phyloP scores from a whole-genome alignment of 306 rosid genomes.

The Adenanthera pavonina region DNA sequence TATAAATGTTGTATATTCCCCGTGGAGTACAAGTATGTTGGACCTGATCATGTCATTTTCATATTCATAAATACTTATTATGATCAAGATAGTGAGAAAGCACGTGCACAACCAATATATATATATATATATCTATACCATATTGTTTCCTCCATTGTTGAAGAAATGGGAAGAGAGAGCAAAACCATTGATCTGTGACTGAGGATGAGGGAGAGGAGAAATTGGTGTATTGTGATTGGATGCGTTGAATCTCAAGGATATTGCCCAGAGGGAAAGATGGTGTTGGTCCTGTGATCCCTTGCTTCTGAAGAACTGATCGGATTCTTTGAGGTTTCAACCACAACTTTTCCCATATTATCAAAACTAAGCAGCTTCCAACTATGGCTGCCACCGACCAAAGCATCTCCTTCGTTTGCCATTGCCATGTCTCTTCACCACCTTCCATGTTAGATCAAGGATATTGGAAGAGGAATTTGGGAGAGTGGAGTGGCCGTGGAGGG shows the following conservation, averaged over 20 bases:
- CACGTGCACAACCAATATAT: too few species aligned
- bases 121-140: conserved; percentile 24
- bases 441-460: neutral
- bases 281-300: conserved; percentile 45
- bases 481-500: too few species aligned
- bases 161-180: conserved; percentile 35
- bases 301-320: conserved; percentile 24
- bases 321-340: conserved; percentile 35
- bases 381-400: neutral
- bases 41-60: conserved; percentile 20
- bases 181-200: conserved; percentile 22
- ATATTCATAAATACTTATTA: neutral
- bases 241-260: conserved; percentile 24
- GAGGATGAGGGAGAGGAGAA: too few species aligned
- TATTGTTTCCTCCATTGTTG: conserved; percentile 39
- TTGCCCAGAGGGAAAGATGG: conserved; percentile 42
- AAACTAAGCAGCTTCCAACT: neutral
- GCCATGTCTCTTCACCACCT: neutral
- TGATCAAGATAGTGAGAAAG: neutral
- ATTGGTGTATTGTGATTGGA: neutral
- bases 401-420: neutral
- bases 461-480: too few species aligned
- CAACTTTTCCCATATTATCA: neutral
- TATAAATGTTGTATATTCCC: conserved; percentile 42
- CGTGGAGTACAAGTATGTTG: conserved; percentile 36